Percentiles rank a stretch among this genome's conserved stretches.
Conservation (phyloP, 208 protist species). For the Crithidia bombi region DNA sequence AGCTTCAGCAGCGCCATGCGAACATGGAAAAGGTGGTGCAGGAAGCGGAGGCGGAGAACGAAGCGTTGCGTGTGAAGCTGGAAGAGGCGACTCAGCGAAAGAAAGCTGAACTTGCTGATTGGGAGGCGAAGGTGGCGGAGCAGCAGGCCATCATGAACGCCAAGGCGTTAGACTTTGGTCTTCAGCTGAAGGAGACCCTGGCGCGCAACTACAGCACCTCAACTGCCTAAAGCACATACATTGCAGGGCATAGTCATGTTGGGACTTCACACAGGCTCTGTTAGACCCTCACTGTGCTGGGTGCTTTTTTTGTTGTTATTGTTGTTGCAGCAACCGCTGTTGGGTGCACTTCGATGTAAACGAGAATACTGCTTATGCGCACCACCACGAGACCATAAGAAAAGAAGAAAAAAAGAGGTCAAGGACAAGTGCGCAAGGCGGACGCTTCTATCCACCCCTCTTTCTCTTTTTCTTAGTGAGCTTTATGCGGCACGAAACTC, state of each 20-base stretch:
- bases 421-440: too few species aligned
- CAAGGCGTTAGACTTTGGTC: conserved; percentile 89
- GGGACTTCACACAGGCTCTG: too few species aligned
- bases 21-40: conserved; percentile 67
- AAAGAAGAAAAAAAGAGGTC: background rate
- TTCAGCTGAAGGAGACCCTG: conserved; percentile 85
- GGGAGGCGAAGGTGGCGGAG: conserved; percentile 83
- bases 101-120: conserved; percentile 71
- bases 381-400: background rate
- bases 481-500: too few species aligned
- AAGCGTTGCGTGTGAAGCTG: conserved; percentile 55
- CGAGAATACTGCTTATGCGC: background rate
- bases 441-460: too few species aligned
- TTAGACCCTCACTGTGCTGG: too few species aligned
- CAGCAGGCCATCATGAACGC: conserved; percentile 84
- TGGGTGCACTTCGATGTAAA: background rate
- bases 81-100: conserved; percentile 58
- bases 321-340: background rate
- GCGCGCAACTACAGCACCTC: conserved; percentile 9
- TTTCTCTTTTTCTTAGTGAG: too few species aligned
- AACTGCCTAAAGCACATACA: background rate
- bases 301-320: background rate
- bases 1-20: conserved; percentile 78
- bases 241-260: too few species aligned
- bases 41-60: conserved; percentile 75